These are phyloP conservation scores for Komagataella ulmi DNA, from an alignment of 805 yeast species.

Conservation along the genomic window DNA sequence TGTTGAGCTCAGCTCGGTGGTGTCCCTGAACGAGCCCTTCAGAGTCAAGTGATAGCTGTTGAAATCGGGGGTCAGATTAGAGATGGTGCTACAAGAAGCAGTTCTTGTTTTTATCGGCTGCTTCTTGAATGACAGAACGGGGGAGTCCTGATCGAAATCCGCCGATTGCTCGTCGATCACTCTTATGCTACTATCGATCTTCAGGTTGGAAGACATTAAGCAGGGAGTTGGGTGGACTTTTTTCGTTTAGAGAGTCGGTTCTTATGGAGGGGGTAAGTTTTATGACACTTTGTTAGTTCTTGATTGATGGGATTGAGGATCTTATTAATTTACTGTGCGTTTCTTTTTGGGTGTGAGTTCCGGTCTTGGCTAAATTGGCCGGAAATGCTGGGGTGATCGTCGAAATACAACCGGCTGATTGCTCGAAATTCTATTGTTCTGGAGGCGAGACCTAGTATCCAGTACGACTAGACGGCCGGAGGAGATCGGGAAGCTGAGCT, in stretches of 20 bases:
- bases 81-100: constrained; percentile 3
- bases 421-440: not conserved
- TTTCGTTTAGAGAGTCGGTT: not conserved
- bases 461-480: not conserved
- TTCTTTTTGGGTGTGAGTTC: not conserved
- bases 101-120: constrained; percentile 2
- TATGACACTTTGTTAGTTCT: not conserved
- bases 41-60: not conserved
- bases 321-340: not conserved
- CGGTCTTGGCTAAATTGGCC: not conserved
- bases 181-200: not conserved
- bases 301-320: not conserved
- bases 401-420: not conserved
- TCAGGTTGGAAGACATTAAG: not conserved
- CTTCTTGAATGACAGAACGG: constrained; percentile 7
- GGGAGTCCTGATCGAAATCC: not conserved
- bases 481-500: not conserved
- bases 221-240: not conserved
- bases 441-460: not conserved
- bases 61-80: constrained; percentile 1
- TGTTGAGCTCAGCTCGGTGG: not conserved
- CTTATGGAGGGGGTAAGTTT: not conserved
- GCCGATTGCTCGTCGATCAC: not conserved
- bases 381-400: not conserved
- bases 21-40: not conserved